These are phyloP conservation scores for Stagonosporopsis cucurbitacearum DNA, from an alignment of 2,329 filamentous ascomycete species.

Conservation along the genomic window DNA sequence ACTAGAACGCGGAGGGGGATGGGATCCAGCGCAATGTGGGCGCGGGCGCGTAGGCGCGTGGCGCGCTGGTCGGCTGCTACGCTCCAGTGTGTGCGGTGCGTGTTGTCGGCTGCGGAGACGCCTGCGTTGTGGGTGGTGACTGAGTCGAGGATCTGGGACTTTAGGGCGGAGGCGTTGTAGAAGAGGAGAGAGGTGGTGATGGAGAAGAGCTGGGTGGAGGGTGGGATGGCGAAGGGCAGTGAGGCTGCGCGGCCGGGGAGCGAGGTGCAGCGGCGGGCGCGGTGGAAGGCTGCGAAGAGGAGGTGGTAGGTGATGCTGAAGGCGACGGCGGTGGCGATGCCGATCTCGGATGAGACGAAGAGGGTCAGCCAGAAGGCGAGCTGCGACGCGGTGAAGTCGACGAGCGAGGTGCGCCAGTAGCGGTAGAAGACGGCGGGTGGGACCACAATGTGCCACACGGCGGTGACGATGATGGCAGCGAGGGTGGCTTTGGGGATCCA, in stretches of 20 bases:
- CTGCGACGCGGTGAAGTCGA: slow-evolving; percentile 69
- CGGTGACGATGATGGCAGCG: slow-evolving; percentile 70
- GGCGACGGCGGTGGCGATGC: slow-evolving; percentile 64
- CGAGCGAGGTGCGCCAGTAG: slow-evolving; percentile 69
- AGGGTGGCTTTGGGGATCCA: slow-evolving; percentile 73
- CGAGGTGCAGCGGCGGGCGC: slow-evolving; percentile 36
- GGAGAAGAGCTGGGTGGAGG: slow-evolving; percentile 63
- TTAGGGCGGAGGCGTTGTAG: slow-evolving; percentile 64
- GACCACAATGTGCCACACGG: slow-evolving; percentile 67
- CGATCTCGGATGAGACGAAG: slow-evolving; percentile 66
- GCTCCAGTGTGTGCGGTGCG: slow-evolving; percentile 58
- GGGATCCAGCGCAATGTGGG: slow-evolving; percentile 47
- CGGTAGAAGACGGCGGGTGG: slow-evolving; percentile 65
- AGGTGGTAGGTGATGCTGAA: slow-evolving; percentile 60
- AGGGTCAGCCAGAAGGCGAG: slow-evolving; percentile 70
- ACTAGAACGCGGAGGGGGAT: slow-evolving; percentile 58
- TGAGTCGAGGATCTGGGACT: slow-evolving; percentile 57
- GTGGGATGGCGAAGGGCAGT: slow-evolving; percentile 36
- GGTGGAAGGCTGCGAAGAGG: slow-evolving; percentile 64
- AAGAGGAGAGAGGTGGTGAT: slow-evolving; percentile 67
- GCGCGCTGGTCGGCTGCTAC: slow-evolving; percentile 59
- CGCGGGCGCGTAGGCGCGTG: slow-evolving; percentile 53
- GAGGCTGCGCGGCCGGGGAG: slow-evolving; percentile 20
- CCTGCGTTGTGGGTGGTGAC: slow-evolving; percentile 57
- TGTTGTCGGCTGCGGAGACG: slow-evolving; percentile 48